phyloP scores from a whole-genome alignment of 345 rosid species.

The Hevea brasiliensis region DNA sequence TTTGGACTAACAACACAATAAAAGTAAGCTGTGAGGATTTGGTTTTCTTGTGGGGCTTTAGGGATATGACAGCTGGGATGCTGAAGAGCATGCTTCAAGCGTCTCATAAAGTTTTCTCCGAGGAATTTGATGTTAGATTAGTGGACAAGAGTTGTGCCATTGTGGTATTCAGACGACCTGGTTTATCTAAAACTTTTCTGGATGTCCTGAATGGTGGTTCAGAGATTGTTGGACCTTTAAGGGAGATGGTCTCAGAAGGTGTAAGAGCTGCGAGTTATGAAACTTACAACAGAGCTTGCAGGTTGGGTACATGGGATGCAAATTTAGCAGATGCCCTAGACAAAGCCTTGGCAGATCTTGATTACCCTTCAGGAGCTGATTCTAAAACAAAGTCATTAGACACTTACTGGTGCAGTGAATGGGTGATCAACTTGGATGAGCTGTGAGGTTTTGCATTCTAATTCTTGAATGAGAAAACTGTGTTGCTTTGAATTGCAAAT shows the following conservation, averaged over 20 bases:
- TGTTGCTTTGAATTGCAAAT: background rate
- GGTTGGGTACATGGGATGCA: constrained; percentile 60
- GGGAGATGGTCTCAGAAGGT: constrained; percentile 74
- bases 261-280: constrained; percentile 55
- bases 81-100: constrained; percentile 63
- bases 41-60: constrained; percentile 82
- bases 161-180: constrained; percentile 62
- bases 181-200: constrained; percentile 47
- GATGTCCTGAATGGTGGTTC: constrained; percentile 37
- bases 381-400: constrained; percentile 37
- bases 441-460: constrained; percentile 39
- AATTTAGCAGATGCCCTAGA: constrained; percentile 64
- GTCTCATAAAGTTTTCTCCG: constrained; percentile 45
- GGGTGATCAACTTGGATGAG: constrained; percentile 62
- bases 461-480: background rate
- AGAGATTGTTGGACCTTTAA: constrained; percentile 43
- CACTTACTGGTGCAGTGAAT: constrained; percentile 50
- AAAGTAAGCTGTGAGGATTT: constrained; percentile 60
- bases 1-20: constrained; percentile 55
- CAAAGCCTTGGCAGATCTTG: constrained; percentile 39
- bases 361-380: constrained; percentile 27
- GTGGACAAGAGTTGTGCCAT: constrained; percentile 72
- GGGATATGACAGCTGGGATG: constrained; percentile 46
- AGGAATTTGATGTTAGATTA: constrained; percentile 56
- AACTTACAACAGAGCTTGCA: constrained; percentile 63